Percentiles rank a stretch among this genome's conserved stretches.
These are phyloP conservation scores for Sisymbrium altissimum DNA, from an alignment of 345 rosid species.

Conservation along the genomic window DNA sequence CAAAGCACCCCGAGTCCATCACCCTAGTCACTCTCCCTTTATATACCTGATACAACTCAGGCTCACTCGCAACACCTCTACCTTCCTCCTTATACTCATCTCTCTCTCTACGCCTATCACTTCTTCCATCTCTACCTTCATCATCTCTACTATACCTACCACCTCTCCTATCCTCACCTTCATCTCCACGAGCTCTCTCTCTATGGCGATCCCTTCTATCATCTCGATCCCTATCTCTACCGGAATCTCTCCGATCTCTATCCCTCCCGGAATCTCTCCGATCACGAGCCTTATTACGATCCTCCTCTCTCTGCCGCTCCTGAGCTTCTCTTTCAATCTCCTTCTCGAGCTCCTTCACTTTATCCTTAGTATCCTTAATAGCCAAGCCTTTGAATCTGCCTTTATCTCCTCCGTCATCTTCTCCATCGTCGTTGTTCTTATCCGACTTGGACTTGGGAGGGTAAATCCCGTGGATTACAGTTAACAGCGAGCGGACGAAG, in stretches of 20 bases:
- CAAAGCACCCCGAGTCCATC: conserved; percentile 83
- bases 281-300: conserved; percentile 15
- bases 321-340: conserved; percentile 56
- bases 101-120: conserved; percentile 32
- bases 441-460: conserved; percentile 54
- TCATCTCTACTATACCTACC: conserved; percentile 13
- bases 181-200: conserved; percentile 35
- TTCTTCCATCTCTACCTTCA: conserved; percentile 1
- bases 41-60: conserved; percentile 70
- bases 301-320: conserved; percentile 35
- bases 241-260: conserved; percentile 21
- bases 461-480: conserved; percentile 78
- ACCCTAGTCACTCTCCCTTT: conserved; percentile 80
- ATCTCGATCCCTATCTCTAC: conserved; percentile 26
- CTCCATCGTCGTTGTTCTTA: conserved; percentile 33
- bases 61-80: conserved; percentile 41
- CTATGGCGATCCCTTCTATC: conserved; percentile 25
- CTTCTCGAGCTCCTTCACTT: conserved; percentile 66
- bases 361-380: conserved; percentile 59
- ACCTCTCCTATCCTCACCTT: conserved; percentile 19
- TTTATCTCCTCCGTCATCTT: conserved; percentile 36
- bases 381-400: conserved; percentile 54
- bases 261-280: conserved; percentile 11
- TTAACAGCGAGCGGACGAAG: conserved; percentile 71
- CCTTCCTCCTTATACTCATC: conserved; percentile 24